phyloP scores from a whole-genome alignment of 768 basidiomycete species.

The Tricholoma sp. region DNA sequence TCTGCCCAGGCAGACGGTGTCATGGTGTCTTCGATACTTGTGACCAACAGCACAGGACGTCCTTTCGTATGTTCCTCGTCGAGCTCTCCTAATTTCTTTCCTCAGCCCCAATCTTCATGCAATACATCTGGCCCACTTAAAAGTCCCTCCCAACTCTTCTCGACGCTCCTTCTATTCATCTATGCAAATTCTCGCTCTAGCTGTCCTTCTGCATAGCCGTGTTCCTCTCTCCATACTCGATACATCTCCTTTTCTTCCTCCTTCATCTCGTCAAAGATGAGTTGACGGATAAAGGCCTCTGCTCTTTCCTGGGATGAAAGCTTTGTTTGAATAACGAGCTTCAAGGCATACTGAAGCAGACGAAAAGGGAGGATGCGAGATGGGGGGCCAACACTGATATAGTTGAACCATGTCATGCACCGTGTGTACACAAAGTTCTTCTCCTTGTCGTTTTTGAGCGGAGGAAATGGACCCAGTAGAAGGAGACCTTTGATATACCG shows the following conservation, averaged over 20 bases:
- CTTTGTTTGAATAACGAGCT: constrained; percentile 22
- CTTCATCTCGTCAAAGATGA: constrained; percentile 28
- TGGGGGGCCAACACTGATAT: constrained; percentile 34
- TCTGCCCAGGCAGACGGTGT: constrained; percentile 27
- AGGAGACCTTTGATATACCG: constrained; percentile 36
- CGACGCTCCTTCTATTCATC: constrained; percentile 34
- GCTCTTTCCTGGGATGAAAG: constrained; percentile 30
- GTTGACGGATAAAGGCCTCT: constrained; percentile 28
- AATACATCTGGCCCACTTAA: constrained; percentile 26
- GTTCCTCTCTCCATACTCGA: constrained; percentile 31
- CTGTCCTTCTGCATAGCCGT: constrained; percentile 34
- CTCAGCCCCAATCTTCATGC: constrained; percentile 39
- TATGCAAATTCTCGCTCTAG: constrained; percentile 30
- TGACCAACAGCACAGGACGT: constrained; percentile 33
- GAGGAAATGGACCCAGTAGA: constrained; percentile 34
- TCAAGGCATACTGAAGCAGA: constrained; percentile 20
- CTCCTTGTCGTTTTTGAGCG: constrained; percentile 32
- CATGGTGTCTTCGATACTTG: constrained; percentile 29
- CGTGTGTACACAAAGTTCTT: constrained; percentile 24
- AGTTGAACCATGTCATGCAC: constrained; percentile 36
- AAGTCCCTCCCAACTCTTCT: constrained; percentile 41
- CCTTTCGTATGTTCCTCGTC: constrained; percentile 37
- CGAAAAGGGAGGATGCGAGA: constrained; percentile 29
- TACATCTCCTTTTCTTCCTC: constrained; percentile 31
- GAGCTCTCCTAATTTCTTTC: constrained; percentile 28